A percentile compares a stretch with the other conserved stretches of the same genome.
These are phyloP conservation scores for Diutina mesorugosa DNA, from an alignment of 1,139 yeast genomes.

Conservation along the genomic window DNA sequence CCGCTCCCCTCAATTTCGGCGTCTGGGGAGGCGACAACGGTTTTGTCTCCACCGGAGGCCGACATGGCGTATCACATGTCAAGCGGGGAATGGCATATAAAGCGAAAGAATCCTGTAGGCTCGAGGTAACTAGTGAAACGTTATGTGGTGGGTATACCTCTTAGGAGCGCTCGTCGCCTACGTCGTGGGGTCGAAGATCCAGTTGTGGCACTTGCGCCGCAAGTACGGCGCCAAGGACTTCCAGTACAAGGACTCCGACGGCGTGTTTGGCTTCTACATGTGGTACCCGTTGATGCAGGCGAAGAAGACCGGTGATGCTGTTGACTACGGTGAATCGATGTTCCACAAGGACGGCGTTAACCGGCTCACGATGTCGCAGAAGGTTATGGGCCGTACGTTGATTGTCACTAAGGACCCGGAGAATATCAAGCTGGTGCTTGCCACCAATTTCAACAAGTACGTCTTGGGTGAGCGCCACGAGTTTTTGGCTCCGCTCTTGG, in stretches of 20 bases:
- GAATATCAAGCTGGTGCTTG: constrained; percentile 16
- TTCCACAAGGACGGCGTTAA: background rate
- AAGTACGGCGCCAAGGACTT: background rate
- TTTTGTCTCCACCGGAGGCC: background rate
- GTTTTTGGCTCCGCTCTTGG: constrained; percentile 30
- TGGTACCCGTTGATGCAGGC: background rate
- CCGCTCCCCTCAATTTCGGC: too few relatives aligned
- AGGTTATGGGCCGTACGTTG: constrained; percentile 3
- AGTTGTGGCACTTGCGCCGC: background rate
- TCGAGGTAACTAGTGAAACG: too few relatives aligned
- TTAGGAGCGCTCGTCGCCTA: background rate
- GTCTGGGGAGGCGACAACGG: too few relatives aligned
- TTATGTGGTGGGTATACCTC: background rate
- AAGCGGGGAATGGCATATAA: background rate
- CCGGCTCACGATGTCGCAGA: background rate
- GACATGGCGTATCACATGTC: background rate
- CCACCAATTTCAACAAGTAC: constrained; percentile 17
- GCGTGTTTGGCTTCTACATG: background rate
- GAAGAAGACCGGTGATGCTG: background rate
- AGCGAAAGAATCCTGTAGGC: background rate
- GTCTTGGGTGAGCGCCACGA: constrained; percentile 35
- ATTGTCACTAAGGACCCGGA: constrained; percentile 23
- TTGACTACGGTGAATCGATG: background rate
- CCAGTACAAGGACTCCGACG: background rate
- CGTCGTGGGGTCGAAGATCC: background rate